Base-by-base conservation (phyloP, 1,284 basidiomycete species). In the Cutaneotrichosporon sp. region DNA sequence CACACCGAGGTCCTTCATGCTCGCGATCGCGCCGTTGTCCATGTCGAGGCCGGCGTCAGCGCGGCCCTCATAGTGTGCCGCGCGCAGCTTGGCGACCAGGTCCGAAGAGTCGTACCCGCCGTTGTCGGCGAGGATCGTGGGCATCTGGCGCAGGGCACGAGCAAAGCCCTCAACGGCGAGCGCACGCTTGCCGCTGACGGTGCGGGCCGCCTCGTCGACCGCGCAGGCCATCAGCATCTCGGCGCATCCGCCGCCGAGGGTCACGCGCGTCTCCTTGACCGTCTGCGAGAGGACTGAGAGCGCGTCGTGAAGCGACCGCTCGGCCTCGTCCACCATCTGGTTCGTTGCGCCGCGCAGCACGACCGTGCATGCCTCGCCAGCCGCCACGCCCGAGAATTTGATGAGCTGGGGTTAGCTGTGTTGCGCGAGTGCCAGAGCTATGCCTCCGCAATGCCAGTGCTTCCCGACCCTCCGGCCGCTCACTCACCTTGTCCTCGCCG, bases 271-370 rank as follows among this genome's bases (percentile, higher is more conserved):
- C 84, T 99, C 97, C 81, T 93, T 95, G 69, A 97, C 94, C 0
- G 96, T 99, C 79, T 99, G 97, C 5, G 93, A 96, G 11, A 99
- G 86, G 1, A 99, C 97, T 0, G 92, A 96, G 16, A 99, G 88
- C 1, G 97, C 97, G 72, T 99, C 97, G 76, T 99, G 97, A 56
- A 99, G 83, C 3, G 97, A 98, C 21, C 97, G 89, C 76, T 99
- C 97, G 4, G 97, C 97, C 81, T 99, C 97, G 75, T 99, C 97
- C 30, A 99, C 89, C 96, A 99, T 99, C 79, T 99, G 97, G 64
- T 89, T 89, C 32, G 97, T 99, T 10, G 94, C 97, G 26, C 97
- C 97, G 26, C 96, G 90, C 4, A 99, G 85, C 14, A 99, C 95
- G 56, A 99, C 94, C 0, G 97, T 99, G 81, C 97, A 99, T n/a